A percentile compares a stretch with the other conserved stretches of the same genome.
Conservation (phyloP, 1,139 yeast species). For the Sugiyamaella sp. region DNA sequence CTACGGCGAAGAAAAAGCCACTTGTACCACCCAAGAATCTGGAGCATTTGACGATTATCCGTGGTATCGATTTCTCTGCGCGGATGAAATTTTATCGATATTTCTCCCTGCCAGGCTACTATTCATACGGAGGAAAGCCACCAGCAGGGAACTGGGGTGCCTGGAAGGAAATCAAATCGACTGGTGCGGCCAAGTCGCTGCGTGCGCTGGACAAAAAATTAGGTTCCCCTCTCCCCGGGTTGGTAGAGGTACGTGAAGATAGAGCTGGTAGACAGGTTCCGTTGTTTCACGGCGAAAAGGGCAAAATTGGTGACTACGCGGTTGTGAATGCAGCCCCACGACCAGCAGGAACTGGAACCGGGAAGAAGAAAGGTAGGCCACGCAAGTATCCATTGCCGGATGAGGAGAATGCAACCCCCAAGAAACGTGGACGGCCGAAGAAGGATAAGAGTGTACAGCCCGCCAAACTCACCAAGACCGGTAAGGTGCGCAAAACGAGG, state of each 20-base stretch:
- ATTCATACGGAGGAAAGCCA: constrained; percentile 37
- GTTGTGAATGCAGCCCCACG: constrained; percentile 17
- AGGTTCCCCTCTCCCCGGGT: constrained; percentile 34
- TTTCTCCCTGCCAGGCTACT: constrained; percentile 52
- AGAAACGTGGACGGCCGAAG: constrained; percentile 20
- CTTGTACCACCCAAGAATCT: constrained; percentile 26
- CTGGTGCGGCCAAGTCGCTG: constrained; percentile 23
- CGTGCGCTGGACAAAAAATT: constrained; percentile 31
- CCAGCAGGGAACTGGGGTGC: constrained; percentile 39
- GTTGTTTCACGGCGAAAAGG: constrained; percentile 33
- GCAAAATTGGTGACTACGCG: constrained; percentile 8
- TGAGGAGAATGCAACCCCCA: constrained; percentile 3
- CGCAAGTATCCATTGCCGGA: constrained; percentile 28
- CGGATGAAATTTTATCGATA: constrained; percentile 73
- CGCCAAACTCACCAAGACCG: constrained; percentile 2
- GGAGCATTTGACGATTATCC: constrained; percentile 52
- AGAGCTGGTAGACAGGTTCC: constrained; percentile 28
- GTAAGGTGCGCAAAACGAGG: background rate
- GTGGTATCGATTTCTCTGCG: constrained; percentile 74
- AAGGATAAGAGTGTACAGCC: constrained; percentile 5
- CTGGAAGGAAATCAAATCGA: constrained; percentile 25
- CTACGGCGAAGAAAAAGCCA: constrained; percentile 29
- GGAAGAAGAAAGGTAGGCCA: constrained; percentile 39
- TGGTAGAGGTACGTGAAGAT: constrained; percentile 28
- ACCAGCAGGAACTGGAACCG: constrained; percentile 19